Evolutionary conservation across 2,329 filamentous ascomycete genomes (phyloP).

Genomic region (Neofusicoccum laricinum): DNA sequence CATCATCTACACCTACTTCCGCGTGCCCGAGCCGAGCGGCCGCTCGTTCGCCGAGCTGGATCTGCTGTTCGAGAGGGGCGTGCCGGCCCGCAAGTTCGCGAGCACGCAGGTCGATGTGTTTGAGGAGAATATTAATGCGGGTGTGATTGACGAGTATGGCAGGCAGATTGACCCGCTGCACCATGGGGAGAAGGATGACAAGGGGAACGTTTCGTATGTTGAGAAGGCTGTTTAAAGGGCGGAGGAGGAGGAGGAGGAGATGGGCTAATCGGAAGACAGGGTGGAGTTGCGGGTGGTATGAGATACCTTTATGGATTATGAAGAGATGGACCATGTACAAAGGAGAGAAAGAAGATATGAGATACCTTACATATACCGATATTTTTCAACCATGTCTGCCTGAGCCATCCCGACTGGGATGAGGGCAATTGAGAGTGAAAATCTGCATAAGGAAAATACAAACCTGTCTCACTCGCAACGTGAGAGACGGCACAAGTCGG

Average conservation of each 20-base stretch:
- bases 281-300: not conserved
- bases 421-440: too few species aligned
- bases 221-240: not conserved
- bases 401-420: too few species aligned
- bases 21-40: constrained; percentile 74
- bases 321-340: not conserved
- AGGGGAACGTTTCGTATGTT: not conserved
- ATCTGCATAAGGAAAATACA: too few species aligned
- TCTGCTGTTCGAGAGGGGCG: constrained; percentile 71
- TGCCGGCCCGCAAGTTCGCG: constrained; percentile 72
- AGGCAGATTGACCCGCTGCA: constrained; percentile 7
- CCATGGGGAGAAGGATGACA: not conserved
- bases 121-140: constrained; percentile 27
- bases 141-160: constrained; percentile 31
- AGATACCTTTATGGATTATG: not conserved
- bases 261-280: not conserved
- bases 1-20: constrained; percentile 78
- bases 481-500: too few species aligned
- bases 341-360: not conserved
- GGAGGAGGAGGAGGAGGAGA: not conserved
- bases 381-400: not conserved
- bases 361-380: not conserved
- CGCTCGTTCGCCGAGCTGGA: constrained; percentile 85
- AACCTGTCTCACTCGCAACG: too few species aligned
- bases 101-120: constrained; percentile 56